Evolutionary conservation across 2,329 filamentous ascomycete species (phyloP).

Genomic region (Botrytis tulipae): DNA sequence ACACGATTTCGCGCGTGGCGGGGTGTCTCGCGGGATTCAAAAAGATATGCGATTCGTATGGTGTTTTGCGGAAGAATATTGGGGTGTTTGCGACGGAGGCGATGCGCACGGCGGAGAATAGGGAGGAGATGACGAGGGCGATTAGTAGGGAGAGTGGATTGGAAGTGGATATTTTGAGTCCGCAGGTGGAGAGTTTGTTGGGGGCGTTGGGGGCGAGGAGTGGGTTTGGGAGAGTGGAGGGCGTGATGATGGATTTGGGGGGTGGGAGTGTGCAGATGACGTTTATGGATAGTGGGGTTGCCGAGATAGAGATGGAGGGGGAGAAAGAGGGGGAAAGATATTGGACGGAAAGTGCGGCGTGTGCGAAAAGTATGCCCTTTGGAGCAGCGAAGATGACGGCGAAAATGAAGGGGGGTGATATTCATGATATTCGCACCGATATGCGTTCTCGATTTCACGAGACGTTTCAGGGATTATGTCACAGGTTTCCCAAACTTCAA

Average conservation of each 20-base stretch:
- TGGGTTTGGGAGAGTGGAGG: slow-evolving; percentile 66
- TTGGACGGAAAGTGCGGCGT: slow-evolving; percentile 52
- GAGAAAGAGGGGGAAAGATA: slow-evolving; percentile 41
- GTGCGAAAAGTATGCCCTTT: slow-evolving; percentile 59
- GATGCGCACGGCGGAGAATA: slow-evolving; percentile 77
- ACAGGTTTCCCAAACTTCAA: slow-evolving; percentile 44
- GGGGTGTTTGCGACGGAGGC: slow-evolving; percentile 85
- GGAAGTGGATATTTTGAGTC: slow-evolving; percentile 69
- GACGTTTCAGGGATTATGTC: slow-evolving; percentile 56
- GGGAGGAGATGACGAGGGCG: slow-evolving; percentile 60
- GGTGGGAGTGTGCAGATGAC: slow-evolving; percentile 68
- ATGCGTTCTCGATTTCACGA: slow-evolving; percentile 53
- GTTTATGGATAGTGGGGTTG: slow-evolving; percentile 49
- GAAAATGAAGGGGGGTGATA: slow-evolving; percentile 41
- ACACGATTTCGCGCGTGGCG: slow-evolving; percentile 65
- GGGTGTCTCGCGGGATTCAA: slow-evolving; percentile 68
- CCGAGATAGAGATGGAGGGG: slow-evolving; percentile 21
- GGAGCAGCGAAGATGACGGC: slow-evolving; percentile 58
- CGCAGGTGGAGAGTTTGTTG: slow-evolving; percentile 77
- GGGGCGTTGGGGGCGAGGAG: slow-evolving; percentile 82
- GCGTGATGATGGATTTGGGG: slow-evolving; percentile 83
- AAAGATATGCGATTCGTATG: slow-evolving; percentile 65
- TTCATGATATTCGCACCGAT: slow-evolving; percentile 35
- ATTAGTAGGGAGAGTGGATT: slow-evolving; percentile 66
- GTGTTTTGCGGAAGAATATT: slow-evolving; percentile 63